These are phyloP conservation scores for Rubia tinctorum DNA, from an alignment of 305 asterid species.

Conservation along the genomic window DNA sequence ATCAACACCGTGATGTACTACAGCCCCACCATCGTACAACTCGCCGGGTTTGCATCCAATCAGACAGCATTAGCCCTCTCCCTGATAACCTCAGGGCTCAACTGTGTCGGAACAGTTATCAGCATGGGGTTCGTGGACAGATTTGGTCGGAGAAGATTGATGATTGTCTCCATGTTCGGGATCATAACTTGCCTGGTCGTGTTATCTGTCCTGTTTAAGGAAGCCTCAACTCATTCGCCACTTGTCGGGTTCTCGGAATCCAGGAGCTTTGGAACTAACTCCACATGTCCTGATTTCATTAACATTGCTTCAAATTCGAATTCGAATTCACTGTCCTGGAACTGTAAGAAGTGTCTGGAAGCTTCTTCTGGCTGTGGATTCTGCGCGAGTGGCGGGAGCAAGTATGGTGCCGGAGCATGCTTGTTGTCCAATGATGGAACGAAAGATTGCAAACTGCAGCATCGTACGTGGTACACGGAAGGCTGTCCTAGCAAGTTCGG, in stretches of 20 bases:
- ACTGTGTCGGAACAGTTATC: slow-evolving; percentile 58
- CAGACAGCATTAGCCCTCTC: slow-evolving; percentile 70
- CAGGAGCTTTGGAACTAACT: slow-evolving; percentile 44
- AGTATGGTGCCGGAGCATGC: slow-evolving; percentile 71
- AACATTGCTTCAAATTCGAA: slow-evolving; percentile 14
- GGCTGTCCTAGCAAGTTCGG: slow-evolving; percentile 84
- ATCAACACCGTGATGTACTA: slow-evolving; percentile 87
- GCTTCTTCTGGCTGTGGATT: slow-evolving; percentile 51
- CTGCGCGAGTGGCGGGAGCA: slow-evolving; percentile 45
- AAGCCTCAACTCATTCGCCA: slow-evolving; percentile 59
- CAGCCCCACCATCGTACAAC: slow-evolving; percentile 76
- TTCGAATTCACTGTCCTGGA: slow-evolving; percentile 44
- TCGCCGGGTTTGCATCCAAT: slow-evolving; percentile 75
- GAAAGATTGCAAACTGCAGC: slow-evolving; percentile 33
- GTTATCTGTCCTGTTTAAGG: slow-evolving; percentile 42
- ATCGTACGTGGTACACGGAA: slow-evolving; percentile 59
- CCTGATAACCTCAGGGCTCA: slow-evolving; percentile 78
- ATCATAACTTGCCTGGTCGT: slow-evolving; percentile 51
- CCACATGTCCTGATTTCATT: slow-evolving; percentile 43
- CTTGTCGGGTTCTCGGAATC: slow-evolving; percentile 37
- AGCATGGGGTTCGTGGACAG: slow-evolving; percentile 75
- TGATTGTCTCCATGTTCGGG: slow-evolving; percentile 74
- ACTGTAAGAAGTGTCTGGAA: slow-evolving; percentile 55
- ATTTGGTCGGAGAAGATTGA: slow-evolving; percentile 60
- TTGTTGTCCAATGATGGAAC: slow-evolving; percentile 26